Conservation (phyloP, 345 rosid species). For the Kandelia obovata region DNA sequence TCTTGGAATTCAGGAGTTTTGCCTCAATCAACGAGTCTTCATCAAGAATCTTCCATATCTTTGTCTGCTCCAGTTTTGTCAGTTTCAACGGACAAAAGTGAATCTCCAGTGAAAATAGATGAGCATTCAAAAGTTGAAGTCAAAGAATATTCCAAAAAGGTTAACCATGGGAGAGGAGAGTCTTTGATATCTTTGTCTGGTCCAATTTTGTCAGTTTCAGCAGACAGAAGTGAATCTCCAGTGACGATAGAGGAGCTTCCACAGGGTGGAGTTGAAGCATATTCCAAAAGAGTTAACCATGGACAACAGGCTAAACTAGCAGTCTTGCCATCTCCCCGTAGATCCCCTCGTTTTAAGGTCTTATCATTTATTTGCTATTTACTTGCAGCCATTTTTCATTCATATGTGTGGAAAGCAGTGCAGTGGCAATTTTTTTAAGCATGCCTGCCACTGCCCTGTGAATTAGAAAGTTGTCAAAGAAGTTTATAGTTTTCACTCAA, state of each 20-base stretch:
- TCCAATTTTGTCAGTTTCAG: constrained; percentile 54
- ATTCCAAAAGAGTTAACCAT: constrained; percentile 30
- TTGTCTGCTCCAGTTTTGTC: constrained; percentile 64
- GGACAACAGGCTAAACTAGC: constrained; percentile 31
- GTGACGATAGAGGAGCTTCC: constrained; percentile 33
- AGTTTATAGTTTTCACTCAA: not conserved
- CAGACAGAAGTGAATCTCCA: constrained; percentile 53
- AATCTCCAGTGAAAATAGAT: constrained; percentile 43
- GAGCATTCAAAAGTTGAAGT: constrained; percentile 19
- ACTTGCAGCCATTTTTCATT: not conserved
- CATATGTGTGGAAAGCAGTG: not conserved
- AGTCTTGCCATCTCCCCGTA: constrained; percentile 50
- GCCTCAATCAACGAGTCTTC: constrained; percentile 34
- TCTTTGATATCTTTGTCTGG: constrained; percentile 57
- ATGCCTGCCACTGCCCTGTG: not conserved
- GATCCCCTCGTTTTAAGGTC: constrained; percentile 65
- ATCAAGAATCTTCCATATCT: constrained; percentile 54
- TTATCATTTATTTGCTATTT: not conserved
- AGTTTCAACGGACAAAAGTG: constrained; percentile 50
- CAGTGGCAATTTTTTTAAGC: not conserved
- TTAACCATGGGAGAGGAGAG: constrained; percentile 36
- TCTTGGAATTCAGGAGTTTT: constrained; percentile 38
- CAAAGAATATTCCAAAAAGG: constrained; percentile 26
- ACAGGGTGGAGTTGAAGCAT: constrained; percentile 2
- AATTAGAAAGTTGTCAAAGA: not conserved